phyloP scores from a whole-genome alignment of 352 stramenopile genomes.

The Pythium scleroteichum region DNA sequence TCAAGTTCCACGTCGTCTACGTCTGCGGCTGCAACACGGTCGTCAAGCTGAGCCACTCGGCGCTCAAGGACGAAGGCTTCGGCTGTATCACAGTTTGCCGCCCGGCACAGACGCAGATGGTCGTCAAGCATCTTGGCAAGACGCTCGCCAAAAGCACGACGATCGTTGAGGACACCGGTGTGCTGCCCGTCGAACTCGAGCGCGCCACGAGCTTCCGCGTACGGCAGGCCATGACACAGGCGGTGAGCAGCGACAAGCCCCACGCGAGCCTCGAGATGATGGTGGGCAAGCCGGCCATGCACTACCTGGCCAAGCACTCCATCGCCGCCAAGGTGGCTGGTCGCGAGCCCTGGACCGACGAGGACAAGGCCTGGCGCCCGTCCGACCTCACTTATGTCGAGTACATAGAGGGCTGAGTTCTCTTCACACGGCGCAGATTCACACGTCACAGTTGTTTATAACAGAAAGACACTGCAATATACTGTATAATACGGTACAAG shows the following conservation, averaged over 20 bases:
- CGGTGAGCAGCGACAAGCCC: conserved; percentile 35
- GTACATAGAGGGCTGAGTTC: conserved; percentile 57
- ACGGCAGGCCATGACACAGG: conserved; percentile 54
- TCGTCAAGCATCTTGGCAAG: conserved; percentile 71
- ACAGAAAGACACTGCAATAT: background rate
- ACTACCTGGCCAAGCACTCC: conserved; percentile 61
- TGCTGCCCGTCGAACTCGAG: conserved; percentile 68
- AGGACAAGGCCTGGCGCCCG: conserved; percentile 64
- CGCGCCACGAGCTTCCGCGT: conserved; percentile 66
- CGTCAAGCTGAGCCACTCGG: conserved; percentile 75
- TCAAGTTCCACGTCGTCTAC: conserved; percentile 76
- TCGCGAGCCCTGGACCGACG: conserved; percentile 54
- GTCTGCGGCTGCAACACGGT: conserved; percentile 80
- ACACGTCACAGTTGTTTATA: no score
- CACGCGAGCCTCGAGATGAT: conserved; percentile 57
- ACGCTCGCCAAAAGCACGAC: conserved; percentile 56
- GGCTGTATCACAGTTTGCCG: conserved; percentile 69
- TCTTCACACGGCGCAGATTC: conserved; percentile 13
- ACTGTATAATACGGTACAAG: background rate
- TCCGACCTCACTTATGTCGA: conserved; percentile 73
- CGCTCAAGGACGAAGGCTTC: conserved; percentile 65
- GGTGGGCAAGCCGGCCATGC: conserved; percentile 62
- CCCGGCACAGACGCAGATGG: conserved; percentile 67
- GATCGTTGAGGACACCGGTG: conserved; percentile 71
- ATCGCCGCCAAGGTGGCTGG: conserved; percentile 63